Evolutionary conservation across 805 yeast species (phyloP).

Genomic region (Saccharomycopsis microspora): DNA sequence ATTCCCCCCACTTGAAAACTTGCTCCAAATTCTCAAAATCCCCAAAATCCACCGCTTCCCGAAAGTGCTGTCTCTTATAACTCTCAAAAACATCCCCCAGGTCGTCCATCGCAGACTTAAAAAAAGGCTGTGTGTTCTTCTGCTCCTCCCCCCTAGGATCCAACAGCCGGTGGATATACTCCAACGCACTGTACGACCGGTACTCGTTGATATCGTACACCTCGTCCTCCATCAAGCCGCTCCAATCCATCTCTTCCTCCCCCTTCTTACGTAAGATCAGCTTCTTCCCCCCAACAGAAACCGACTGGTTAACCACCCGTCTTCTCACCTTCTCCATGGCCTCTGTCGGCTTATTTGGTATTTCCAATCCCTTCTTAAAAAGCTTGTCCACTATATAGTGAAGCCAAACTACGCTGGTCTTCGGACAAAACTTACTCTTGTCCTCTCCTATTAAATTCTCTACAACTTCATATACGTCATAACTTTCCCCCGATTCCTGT

Average conservation of each 20-base stretch:
- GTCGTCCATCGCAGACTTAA: constrained; percentile 8
- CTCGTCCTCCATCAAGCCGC: constrained; percentile 14
- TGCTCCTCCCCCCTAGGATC: constrained; percentile 23
- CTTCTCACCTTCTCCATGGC: background rate
- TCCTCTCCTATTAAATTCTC: constrained; percentile 18
- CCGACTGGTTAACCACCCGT: background rate
- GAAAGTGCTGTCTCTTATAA: constrained; percentile 11
- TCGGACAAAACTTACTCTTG: constrained; percentile 27
- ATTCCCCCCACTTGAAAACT: constrained; percentile 18
- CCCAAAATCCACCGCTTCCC: constrained; percentile 18
- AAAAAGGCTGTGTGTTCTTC: constrained; percentile 6
- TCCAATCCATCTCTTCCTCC: constrained; percentile 15
- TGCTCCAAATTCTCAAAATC: constrained; percentile 21
- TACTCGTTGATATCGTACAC: constrained; percentile 17
- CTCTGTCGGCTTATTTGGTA: constrained; percentile 1
- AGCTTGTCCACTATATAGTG: constrained; percentile 46
- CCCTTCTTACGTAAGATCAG: constrained; percentile 19
- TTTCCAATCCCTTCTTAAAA: constrained; percentile 26
- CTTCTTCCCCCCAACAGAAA: background rate
- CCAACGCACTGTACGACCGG: constrained; percentile 15
- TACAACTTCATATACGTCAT: constrained; percentile 35
- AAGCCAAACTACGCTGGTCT: constrained; percentile 53
- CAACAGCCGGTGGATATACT: constrained; percentile 23
- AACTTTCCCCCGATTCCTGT: background rate
- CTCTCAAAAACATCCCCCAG: constrained; percentile 7